phyloP scores from a whole-genome alignment of 1,284 basidiomycete species.

The Heterobasidion occidentale region DNA sequence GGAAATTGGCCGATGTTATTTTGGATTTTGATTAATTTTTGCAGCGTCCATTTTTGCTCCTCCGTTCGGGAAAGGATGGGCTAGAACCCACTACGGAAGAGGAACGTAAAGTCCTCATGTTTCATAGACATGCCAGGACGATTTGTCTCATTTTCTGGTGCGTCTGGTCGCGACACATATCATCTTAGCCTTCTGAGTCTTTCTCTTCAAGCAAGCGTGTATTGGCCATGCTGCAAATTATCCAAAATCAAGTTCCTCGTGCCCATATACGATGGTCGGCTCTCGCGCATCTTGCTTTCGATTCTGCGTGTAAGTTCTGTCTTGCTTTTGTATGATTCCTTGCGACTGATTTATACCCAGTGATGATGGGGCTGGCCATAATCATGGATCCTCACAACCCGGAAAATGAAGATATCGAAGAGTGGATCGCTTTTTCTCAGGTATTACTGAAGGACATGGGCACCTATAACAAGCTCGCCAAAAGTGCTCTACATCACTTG shows the following conservation, averaged over 20 bases:
- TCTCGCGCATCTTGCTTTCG: neutral
- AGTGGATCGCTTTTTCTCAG: slow-evolving; percentile 16
- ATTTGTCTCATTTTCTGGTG: slow-evolving; percentile 12
- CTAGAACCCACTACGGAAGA: slow-evolving; percentile 1
- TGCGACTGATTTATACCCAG: slow-evolving; percentile 1
- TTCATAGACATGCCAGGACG: slow-evolving; percentile 10
- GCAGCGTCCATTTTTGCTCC: slow-evolving; percentile 16
- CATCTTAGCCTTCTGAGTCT: neutral
- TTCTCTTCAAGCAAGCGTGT: slow-evolving; percentile 1
- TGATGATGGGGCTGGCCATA: slow-evolving; percentile 14
- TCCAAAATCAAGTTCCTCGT: slow-evolving; percentile 4
- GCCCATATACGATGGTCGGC: slow-evolving; percentile 7
- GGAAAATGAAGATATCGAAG: slow-evolving; percentile 15
- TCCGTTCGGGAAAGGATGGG: slow-evolving; percentile 5
- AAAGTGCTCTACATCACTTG: slow-evolving; percentile 12
- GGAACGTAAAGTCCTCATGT: slow-evolving; percentile 8
- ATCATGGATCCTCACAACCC: slow-evolving; percentile 14
- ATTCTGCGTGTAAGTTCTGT: neutral
- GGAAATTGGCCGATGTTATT: neutral
- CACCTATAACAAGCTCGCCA: slow-evolving; percentile 10
- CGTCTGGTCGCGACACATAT: neutral
- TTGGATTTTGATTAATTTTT: neutral
- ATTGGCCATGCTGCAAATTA: slow-evolving; percentile 2
- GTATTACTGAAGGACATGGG: slow-evolving; percentile 7
- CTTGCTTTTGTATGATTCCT: neutral